Percentiles rank a stretch among this genome's conserved stretches.
Evolutionary conservation across 176 grass and related monocot species (phyloP).

Genomic region (Cocos nucifera): DNA sequence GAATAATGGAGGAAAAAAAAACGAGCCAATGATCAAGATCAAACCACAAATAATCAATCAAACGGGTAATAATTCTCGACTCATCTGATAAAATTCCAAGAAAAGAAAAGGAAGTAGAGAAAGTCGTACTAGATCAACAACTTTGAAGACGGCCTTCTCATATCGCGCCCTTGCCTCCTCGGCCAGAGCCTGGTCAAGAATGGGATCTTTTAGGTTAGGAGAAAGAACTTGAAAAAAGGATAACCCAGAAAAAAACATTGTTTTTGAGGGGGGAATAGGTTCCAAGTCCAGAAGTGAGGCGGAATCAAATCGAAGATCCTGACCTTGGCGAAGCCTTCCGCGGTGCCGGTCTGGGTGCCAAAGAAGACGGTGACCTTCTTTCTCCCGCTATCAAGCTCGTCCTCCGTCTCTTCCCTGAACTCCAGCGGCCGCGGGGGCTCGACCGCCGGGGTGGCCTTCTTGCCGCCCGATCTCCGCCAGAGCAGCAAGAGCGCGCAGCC

Average conservation of each 20-base stretch:
- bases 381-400: slow-evolving; percentile 44
- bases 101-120: slow-evolving; percentile 1
- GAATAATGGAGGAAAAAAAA: neutral
- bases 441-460: neutral
- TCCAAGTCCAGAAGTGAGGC: neutral
- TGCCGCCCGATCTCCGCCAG: slow-evolving; percentile 42
- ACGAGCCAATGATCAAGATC: neutral
- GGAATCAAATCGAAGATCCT: slow-evolving; percentile 23
- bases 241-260: neutral
- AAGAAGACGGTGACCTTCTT: slow-evolving; percentile 88
- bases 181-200: slow-evolving; percentile 36
- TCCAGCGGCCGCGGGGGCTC: slow-evolving; percentile 21
- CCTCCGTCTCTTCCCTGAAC: slow-evolving; percentile 29
- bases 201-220: slow-evolving; percentile 4
- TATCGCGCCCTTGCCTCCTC: slow-evolving; percentile 76
- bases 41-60: neutral
- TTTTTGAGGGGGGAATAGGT: neutral
- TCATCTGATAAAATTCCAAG: no score
- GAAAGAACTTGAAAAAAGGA: neutral
- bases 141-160: slow-evolving; percentile 77
- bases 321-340: slow-evolving; percentile 92
- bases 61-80: no score
- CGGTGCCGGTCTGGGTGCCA: slow-evolving; percentile 95
- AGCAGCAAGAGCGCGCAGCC: slow-evolving; percentile 50
- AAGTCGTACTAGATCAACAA: slow-evolving; percentile 79